These are phyloP conservation scores for Podaxis sp. DNA, from an alignment of 768 basidiomycete genomes.

Conservation along the genomic window DNA sequence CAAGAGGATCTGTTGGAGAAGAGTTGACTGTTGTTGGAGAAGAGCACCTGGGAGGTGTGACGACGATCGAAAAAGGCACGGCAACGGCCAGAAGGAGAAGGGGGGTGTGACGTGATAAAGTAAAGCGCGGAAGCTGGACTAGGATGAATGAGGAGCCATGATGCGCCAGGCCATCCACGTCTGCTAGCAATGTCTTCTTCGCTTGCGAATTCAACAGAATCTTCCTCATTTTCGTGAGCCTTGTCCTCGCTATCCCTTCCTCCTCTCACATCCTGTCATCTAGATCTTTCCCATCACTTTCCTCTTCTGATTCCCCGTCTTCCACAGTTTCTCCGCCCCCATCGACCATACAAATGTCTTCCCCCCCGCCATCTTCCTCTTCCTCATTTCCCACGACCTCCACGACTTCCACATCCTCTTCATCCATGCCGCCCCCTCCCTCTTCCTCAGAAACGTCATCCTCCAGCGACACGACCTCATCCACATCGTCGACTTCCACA, in stretches of 20 bases:
- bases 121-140: background rate
- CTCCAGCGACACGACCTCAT: conserved; percentile 2
- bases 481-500: conserved; percentile 5
- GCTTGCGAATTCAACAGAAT: background rate
- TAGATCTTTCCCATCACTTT: conserved; percentile 21
- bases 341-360: conserved; percentile 15
- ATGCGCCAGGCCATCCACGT: background rate
- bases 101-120: conserved; percentile 6
- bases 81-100: background rate
- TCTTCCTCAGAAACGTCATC: conserved; percentile 17
- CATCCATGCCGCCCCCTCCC: conserved; percentile 24
- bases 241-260: conserved; percentile 19
- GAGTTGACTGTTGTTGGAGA: background rate
- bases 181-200: conserved; percentile 9
- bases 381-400: conserved; percentile 20
- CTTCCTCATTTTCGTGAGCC: background rate
- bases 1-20: background rate
- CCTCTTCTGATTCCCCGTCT: conserved; percentile 21
- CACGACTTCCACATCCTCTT: conserved; percentile 20
- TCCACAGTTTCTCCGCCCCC: conserved; percentile 19
- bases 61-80: background rate
- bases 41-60: background rate
- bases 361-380: conserved; percentile 17
- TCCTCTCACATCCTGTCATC: conserved; percentile 20
- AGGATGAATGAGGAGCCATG: conserved; percentile 14